Evolutionary conservation across 768 basidiomycete genomes (phyloP), one percentile per base, ranked within the genome.

Genomic region (Boletus eberwhitei): DNA sequence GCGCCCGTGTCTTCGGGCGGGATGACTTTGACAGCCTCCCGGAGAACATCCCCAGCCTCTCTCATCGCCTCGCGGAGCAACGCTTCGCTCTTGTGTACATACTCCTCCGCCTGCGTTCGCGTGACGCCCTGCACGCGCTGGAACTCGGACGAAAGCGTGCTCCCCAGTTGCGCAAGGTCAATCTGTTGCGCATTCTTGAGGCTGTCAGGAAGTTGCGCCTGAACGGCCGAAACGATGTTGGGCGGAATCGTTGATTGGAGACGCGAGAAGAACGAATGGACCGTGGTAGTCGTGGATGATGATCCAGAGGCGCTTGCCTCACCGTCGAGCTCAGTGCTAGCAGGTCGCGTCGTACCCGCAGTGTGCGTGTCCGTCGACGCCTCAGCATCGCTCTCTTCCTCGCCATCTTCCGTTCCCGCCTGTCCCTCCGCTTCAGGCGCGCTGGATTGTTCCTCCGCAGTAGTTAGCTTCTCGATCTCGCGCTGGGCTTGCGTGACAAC

Each of bases 11-110:
- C 79, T 36, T 88, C 86, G 1, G 94, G 94, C 0, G 94, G 95
- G 14, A 98, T 77, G 48, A 97, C 88, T 69, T 94, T 95, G 63
- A 98, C 92, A 12, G 91, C 93, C 47, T 98, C 94, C 49, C 80
- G 84, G 11, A 95, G 74, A 16, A 87, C 86, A 58, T 89, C 93
- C 53, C 89, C 81, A 8, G 90, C 88, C 63, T 91, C 90, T 63
- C 84, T 87, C 62, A 90, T 79, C 2, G 84, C 88, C 54, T 86
- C 87, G 38, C 81, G 76, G 31, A 88, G 67, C 34, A 87, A 64
- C 8, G 69, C 77, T 59, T 88, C 86, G 67, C 86, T 86, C 75
- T 84, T 87, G 63, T 86, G 84, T 31, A 88, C 81, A 65, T 93
- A 93, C 61, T 90, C 92, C 68, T 92, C 93, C 7, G 90, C 90